A percentile compares a stretch with the other conserved stretches of the same genome.
These are phyloP conservation scores for Aspergillus fijiensis DNA, from an alignment of 2,329 filamentous ascomycete species.

Conservation along the genomic window DNA sequence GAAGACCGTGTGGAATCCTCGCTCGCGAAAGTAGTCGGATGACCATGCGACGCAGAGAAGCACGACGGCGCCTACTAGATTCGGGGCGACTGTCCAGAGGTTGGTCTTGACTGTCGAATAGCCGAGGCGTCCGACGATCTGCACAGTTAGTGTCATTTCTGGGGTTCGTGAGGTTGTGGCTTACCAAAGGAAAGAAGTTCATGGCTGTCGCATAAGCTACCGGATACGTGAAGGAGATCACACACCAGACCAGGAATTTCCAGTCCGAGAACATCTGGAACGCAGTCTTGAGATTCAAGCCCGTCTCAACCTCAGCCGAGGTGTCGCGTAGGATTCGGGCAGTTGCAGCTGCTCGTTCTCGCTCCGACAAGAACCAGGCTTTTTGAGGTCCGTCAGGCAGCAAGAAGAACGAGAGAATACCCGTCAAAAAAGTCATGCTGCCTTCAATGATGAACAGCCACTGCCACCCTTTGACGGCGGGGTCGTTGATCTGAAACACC, in stretches of 20 bases:
- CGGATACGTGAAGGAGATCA: constrained; percentile 51
- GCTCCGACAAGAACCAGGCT: constrained; percentile 41
- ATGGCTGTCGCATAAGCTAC: constrained; percentile 49
- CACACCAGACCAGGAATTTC: constrained; percentile 47
- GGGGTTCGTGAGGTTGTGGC: not conserved
- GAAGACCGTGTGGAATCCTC: constrained; percentile 49
- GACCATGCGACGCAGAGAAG: constrained; percentile 47
- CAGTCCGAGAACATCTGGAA: constrained; percentile 46
- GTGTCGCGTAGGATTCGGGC: constrained; percentile 49
- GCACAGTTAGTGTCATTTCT: not conserved
- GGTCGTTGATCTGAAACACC: constrained; percentile 51
- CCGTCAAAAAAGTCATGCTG: constrained; percentile 33
- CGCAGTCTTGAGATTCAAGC: constrained; percentile 43
- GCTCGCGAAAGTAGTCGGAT: constrained; percentile 48
- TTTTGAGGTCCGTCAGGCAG: constrained; percentile 33
- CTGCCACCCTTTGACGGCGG: constrained; percentile 48
- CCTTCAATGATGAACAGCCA: constrained; percentile 49
- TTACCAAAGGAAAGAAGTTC: constrained; percentile 49
- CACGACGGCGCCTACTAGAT: constrained; percentile 49
- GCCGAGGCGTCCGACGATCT: constrained; percentile 47
- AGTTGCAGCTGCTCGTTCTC: constrained; percentile 42
- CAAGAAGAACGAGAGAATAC: constrained; percentile 33
- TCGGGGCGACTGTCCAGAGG: constrained; percentile 51
- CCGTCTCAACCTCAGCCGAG: constrained; percentile 38
- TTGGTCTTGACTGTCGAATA: constrained; percentile 50